Evolutionary conservation across 83 land plant species (phyloP).

Genomic region (Thuja plicata): DNA sequence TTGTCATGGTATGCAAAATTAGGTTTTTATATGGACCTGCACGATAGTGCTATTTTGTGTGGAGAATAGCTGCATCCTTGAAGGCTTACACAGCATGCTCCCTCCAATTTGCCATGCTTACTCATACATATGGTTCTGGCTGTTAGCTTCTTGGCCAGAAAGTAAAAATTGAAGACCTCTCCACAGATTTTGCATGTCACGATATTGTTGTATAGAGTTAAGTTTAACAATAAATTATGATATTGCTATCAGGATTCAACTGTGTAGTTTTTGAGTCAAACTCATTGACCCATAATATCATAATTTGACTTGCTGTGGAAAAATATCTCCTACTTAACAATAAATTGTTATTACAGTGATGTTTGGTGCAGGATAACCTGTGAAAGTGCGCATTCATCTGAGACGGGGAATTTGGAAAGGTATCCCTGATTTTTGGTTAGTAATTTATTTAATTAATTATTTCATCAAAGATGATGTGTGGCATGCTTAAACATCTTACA

Average conservation of each 20-base stretch:
- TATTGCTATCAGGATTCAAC: too few species aligned
- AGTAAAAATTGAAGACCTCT: neutral
- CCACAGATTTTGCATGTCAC: neutral
- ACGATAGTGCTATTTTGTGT: too few species aligned
- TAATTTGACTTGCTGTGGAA: too few species aligned
- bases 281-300: too few species aligned
- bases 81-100: neutral
- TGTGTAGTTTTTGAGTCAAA: too few species aligned
- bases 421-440: too few species aligned
- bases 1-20: too few species aligned
- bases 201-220: neutral
- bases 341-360: neutral
- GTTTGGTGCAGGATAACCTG: neutral
- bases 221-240: neutral
- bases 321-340: too few species aligned
- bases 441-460: too few species aligned
- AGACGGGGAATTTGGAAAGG: neutral
- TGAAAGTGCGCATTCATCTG: neutral
- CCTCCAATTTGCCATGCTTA: neutral
- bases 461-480: too few species aligned
- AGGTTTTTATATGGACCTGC: too few species aligned
- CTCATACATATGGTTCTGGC: neutral
- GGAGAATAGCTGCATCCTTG: neutral
- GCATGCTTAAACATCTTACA: too few species aligned
- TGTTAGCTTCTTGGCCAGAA: neutral